Conservation (phyloP, 2,329 filamentous ascomycete species). For the Neonectria punicea region DNA sequence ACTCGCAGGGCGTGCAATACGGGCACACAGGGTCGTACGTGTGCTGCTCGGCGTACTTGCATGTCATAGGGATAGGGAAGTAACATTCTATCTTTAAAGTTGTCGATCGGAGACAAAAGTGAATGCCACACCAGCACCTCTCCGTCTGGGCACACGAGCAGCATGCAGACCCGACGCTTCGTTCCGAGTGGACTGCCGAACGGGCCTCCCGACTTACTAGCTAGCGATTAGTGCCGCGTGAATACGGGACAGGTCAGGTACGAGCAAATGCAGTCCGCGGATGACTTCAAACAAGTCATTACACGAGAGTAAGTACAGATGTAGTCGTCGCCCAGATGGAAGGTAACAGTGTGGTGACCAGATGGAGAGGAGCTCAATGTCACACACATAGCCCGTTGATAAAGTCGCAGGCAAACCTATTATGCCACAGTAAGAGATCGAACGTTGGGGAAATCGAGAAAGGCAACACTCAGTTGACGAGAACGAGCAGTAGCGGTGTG, state of each 20-base stretch:
- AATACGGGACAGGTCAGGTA: slow-evolving; percentile 13
- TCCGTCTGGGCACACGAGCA: slow-evolving; percentile 1
- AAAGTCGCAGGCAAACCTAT: not conserved
- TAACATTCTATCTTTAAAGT: slow-evolving; percentile 3
- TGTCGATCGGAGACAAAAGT: not conserved
- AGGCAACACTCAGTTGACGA: not conserved
- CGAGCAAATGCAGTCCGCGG: slow-evolving; percentile 8
- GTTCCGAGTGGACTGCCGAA: slow-evolving; percentile 11
- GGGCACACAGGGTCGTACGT: slow-evolving; percentile 2
- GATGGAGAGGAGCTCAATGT: not conserved
- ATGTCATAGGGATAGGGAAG: not conserved
- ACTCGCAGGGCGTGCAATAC: slow-evolving; percentile 1
- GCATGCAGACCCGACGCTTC: slow-evolving; percentile 1
- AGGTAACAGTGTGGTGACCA: not conserved
- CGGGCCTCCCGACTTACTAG: slow-evolving; percentile 1
- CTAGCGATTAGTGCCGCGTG: slow-evolving; percentile 1
- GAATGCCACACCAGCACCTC: not conserved
- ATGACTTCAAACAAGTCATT: not conserved
- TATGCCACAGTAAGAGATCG: not conserved
- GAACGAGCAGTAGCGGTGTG: slow-evolving; percentile 18
- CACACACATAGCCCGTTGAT: not conserved
- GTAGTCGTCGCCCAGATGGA: not conserved
- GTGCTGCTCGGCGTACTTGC: not conserved
- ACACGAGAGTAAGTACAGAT: not conserved
- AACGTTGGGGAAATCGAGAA: not conserved